phyloP scores from a whole-genome alignment of 345 rosid genomes.

The Syzygium oleosum region DNA sequence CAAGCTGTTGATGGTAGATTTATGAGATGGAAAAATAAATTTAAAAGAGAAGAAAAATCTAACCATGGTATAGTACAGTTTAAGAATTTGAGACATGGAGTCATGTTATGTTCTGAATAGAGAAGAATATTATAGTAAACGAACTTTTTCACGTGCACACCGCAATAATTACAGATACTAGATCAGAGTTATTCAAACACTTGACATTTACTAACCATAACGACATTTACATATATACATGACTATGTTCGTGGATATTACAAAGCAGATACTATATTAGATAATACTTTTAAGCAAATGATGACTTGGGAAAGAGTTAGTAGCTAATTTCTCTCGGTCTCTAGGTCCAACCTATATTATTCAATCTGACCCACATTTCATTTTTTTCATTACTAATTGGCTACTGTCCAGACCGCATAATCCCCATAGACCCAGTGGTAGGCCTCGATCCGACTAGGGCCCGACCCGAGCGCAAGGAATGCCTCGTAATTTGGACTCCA shows the following conservation, averaged over 20 bases:
- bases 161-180: background rate
- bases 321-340: background rate
- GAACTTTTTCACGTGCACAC: background rate
- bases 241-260: background rate
- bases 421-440: conserved; percentile 87
- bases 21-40: background rate
- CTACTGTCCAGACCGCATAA: conserved; percentile 58
- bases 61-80: too few species aligned
- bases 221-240: background rate
- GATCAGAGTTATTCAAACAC: background rate
- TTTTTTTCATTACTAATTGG: conserved; percentile 12
- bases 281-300: background rate
- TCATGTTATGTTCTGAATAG: background rate
- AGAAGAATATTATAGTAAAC: background rate
- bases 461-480: conserved; percentile 54
- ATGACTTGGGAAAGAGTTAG: background rate
- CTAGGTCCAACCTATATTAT: background rate
- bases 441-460: conserved; percentile 68
- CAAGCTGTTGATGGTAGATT: background rate
- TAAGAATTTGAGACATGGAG: background rate
- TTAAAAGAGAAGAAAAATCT: too few species aligned
- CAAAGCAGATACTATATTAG: background rate
- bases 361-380: background rate
- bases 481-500: conserved; percentile 87
- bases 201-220: background rate